Evolutionary conservation across 208 protist genomes (phyloP).

Genomic region (Spongospora subterranea): DNA sequence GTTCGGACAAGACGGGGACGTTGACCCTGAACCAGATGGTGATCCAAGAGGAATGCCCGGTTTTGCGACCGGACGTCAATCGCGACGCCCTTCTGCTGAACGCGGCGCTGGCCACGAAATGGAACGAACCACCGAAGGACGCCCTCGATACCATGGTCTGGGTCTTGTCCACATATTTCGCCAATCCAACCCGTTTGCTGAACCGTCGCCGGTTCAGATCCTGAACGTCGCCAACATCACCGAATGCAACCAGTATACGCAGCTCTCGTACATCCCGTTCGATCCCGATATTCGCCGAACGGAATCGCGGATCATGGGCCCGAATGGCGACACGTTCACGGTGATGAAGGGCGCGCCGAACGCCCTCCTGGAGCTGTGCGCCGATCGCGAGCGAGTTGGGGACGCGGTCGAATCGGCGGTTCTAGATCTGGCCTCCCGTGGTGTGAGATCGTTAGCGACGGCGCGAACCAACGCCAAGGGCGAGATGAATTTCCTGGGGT

Average conservation of each 20-base stretch:
- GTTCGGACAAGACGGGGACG: slow-evolving; percentile 91
- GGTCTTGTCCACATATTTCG: neutral
- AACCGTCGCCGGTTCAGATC: neutral
- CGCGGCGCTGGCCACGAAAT: slow-evolving; percentile 57
- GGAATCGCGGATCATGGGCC: slow-evolving; percentile 40
- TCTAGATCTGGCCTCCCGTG: slow-evolving; percentile 54
- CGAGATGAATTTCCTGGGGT: neutral
- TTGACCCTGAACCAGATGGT: slow-evolving; percentile 87
- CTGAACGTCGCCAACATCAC: neutral
- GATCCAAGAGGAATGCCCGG: slow-evolving; percentile 56
- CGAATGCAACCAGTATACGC: neutral
- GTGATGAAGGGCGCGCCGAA: slow-evolving; percentile 58
- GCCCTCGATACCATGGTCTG: slow-evolving; percentile 54
- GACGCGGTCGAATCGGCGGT: slow-evolving; percentile 55
- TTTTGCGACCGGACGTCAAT: neutral
- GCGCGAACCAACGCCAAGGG: neutral
- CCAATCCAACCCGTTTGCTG: neutral
- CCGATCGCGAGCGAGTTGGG: neutral
- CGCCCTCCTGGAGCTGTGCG: slow-evolving; percentile 15
- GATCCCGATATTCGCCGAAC: slow-evolving; percentile 63
- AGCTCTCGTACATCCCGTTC: slow-evolving; percentile 58
- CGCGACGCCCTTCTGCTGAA: neutral
- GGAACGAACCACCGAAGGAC: slow-evolving; percentile 55
- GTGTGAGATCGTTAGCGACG: slow-evolving; percentile 55
- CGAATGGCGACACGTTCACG: neutral